These are phyloP conservation scores for Penicillium sp. DNA, from an alignment of 2,329 filamentous ascomycete species.

Conservation along the genomic window DNA sequence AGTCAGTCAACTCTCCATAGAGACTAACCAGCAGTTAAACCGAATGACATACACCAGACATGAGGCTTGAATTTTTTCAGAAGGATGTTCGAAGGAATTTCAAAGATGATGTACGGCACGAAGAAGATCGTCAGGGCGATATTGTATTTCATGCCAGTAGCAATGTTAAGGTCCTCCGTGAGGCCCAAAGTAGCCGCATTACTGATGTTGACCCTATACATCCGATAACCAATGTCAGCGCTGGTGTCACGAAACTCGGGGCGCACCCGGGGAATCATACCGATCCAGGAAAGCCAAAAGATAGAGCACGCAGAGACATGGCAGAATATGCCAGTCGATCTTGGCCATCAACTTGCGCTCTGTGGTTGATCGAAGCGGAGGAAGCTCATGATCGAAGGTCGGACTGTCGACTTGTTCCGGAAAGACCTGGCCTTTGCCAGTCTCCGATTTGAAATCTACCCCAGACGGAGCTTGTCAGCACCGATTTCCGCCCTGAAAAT, in stretches of 20 bases:
- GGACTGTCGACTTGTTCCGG: conserved; percentile 6
- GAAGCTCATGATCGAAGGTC: conserved; percentile 23
- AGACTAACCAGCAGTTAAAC: neutral
- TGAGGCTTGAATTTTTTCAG: conserved; percentile 68
- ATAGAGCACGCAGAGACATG: conserved; percentile 72
- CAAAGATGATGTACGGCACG: conserved; percentile 67
- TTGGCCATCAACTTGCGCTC: conserved; percentile 67
- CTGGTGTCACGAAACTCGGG: neutral
- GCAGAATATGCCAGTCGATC: conserved; percentile 71
- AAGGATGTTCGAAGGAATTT: conserved; percentile 71
- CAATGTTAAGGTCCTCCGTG: conserved; percentile 61
- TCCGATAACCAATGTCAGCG: conserved; percentile 2
- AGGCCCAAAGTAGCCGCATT: conserved; percentile 72
- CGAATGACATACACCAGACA: conserved; percentile 57
- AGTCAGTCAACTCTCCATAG: neutral
- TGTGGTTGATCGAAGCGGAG: conserved; percentile 37
- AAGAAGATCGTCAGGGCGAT: conserved; percentile 79
- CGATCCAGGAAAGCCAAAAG: conserved; percentile 66
- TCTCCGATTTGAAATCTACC: conserved; percentile 12
- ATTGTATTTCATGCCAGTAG: conserved; percentile 62
- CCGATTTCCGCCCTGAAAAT: neutral
- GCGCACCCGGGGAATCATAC: conserved; percentile 28
- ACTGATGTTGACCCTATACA: conserved; percentile 69
- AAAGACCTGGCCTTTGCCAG: conserved; percentile 21
- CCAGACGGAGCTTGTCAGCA: conserved; percentile 9